Conservation (phyloP, 305 asterid genomes). For the Fraxinus baroniana region DNA sequence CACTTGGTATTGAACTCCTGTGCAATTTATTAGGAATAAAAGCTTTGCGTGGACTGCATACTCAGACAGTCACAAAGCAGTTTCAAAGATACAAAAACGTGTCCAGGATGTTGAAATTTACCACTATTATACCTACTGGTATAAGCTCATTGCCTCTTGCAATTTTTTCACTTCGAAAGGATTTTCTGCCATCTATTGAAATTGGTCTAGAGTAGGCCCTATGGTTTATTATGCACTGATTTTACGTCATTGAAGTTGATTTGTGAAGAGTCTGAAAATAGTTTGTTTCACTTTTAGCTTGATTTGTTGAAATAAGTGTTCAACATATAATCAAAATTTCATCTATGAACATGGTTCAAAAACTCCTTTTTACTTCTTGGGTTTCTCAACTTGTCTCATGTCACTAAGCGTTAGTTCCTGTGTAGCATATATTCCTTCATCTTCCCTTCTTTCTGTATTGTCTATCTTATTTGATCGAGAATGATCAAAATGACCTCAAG, state of each 20-base stretch:
- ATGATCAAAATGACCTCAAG: background rate
- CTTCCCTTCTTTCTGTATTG: background rate
- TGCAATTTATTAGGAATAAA: background rate
- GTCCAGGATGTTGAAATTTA: background rate
- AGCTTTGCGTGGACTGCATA: background rate
- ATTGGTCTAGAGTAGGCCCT: background rate
- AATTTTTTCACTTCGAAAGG: background rate
- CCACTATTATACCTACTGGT: background rate
- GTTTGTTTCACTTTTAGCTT: background rate
- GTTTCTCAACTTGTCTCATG: background rate
- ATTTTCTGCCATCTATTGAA: background rate
- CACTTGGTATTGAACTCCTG: background rate
- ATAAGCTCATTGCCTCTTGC: background rate
- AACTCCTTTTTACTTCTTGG: background rate
- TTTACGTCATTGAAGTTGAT: background rate
- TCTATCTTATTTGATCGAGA: background rate
- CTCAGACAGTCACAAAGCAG: background rate
- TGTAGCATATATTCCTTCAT: background rate
- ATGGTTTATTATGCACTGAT: background rate
- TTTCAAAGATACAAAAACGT: background rate
- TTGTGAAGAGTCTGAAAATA: background rate
- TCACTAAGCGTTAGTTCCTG: background rate
- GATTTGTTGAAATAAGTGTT: background rate
- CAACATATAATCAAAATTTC: background rate
- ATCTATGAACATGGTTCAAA: background rate